Percentiles rank a stretch among this genome's conserved stretches.
Evolutionary conservation across 2,329 filamentous ascomycete genomes (phyloP).

Genomic region (Tolypocladium pustulatum): DNA sequence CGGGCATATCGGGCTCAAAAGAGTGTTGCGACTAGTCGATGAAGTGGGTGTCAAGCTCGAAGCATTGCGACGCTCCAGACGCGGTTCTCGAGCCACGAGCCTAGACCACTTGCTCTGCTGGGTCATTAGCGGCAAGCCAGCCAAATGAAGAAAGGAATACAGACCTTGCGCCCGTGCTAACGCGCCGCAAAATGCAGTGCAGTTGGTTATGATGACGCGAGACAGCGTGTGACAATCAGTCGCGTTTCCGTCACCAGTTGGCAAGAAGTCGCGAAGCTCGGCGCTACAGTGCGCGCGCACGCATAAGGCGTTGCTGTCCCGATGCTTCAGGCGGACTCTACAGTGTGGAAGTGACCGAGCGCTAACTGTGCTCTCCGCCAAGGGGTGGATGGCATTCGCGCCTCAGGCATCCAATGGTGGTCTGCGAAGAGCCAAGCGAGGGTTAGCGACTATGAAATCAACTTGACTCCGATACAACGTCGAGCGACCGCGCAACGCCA

Average conservation of each 20-base stretch:
- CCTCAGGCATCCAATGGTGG: slow-evolving; percentile 10
- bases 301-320: not conserved
- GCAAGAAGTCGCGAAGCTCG: slow-evolving; percentile 4
- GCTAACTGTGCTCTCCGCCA: slow-evolving; percentile 2
- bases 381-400: slow-evolving; percentile 1
- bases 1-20: slow-evolving; percentile 19
- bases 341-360: not conserved
- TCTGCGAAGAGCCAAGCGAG: not conserved
- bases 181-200: slow-evolving; percentile 1
- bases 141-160: not conserved
- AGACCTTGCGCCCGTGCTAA: slow-evolving; percentile 3
- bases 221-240: slow-evolving; percentile 4
- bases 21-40: slow-evolving; percentile 12
- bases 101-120: slow-evolving; percentile 4
- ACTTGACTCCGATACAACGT: not conserved
- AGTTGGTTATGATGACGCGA: not conserved
- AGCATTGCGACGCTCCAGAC: slow-evolving; percentile 9
- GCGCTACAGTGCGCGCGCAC: slow-evolving; percentile 8
- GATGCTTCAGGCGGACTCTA: not conserved
- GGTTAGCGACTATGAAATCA: not conserved
- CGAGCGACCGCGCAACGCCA: not conserved
- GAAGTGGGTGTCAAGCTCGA: slow-evolving; percentile 10
- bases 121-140: slow-evolving; percentile 2
- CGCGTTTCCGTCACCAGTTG: slow-evolving; percentile 6
- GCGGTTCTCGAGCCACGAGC: slow-evolving; percentile 4